phyloP scores from a whole-genome alignment of 768 basidiomycete species.

The Termitomyces sp. region DNA sequence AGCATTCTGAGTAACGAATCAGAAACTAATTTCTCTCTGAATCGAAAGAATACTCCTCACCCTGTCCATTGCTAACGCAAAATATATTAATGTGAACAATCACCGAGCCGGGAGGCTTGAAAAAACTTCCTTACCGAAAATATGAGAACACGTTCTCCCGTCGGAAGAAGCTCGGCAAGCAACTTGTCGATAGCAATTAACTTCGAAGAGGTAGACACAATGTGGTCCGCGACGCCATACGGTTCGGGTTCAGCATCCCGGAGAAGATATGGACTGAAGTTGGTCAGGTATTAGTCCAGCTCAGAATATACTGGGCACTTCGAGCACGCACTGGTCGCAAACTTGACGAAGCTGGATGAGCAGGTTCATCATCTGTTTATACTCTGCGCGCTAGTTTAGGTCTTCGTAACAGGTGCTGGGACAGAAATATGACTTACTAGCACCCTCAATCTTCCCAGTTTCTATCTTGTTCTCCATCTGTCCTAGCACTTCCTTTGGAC shows the following conservation, averaged over 20 bases:
- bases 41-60: conserved; percentile 25
- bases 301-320: not conserved
- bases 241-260: conserved; percentile 48
- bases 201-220: conserved; percentile 57
- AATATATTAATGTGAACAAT: not conserved
- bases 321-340: conserved; percentile 58
- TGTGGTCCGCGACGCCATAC: conserved; percentile 51
- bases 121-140: conserved; percentile 50
- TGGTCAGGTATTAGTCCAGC: not conserved
- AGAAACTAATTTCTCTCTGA: not conserved
- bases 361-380: conserved; percentile 63
- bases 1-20: conserved; percentile 49
- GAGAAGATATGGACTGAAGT: conserved; percentile 47
- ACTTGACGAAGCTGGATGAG: conserved; percentile 69
- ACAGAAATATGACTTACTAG: conserved; percentile 24
- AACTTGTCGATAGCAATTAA: conserved; percentile 59
- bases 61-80: conserved; percentile 56
- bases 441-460: conserved; percentile 22
- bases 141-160: conserved; percentile 63
- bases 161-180: conserved; percentile 52
- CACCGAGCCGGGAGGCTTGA: not conserved
- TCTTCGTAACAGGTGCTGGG: not conserved
- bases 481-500: conserved; percentile 9
- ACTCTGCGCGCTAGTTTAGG: conserved; percentile 32
- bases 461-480: conserved; percentile 26